Evolutionary conservation across 2,329 filamentous ascomycete genomes (phyloP).

Genomic region (Neocatenulostroma microsporum): DNA sequence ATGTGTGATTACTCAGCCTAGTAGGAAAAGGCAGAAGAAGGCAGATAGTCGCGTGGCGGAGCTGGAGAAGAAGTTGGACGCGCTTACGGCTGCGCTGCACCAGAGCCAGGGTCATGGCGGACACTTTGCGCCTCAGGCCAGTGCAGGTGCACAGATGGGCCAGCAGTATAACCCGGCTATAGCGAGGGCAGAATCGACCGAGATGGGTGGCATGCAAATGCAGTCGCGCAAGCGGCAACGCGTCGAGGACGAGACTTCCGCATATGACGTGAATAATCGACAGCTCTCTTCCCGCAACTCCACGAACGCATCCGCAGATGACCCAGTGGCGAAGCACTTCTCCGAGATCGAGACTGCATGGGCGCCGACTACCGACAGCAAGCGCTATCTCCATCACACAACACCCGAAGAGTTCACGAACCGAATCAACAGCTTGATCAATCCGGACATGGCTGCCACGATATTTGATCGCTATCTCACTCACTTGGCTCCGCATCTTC

Average conservation of each 20-base stretch:
- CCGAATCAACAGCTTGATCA: conserved; percentile 42
- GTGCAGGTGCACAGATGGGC: conserved; percentile 10
- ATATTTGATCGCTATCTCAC: conserved; percentile 52
- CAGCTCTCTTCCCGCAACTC: conserved; percentile 5
- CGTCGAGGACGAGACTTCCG: conserved; percentile 13
- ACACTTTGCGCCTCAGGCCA: conserved; percentile 8
- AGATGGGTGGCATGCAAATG: conserved; percentile 1
- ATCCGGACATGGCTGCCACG: conserved; percentile 43
- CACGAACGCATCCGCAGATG: neutral
- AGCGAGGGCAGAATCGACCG: conserved; percentile 1
- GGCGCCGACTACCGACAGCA: conserved; percentile 15
- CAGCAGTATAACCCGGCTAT: conserved; percentile 4
- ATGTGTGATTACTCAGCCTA: conserved; percentile 69
- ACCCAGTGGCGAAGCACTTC: conserved; percentile 3
- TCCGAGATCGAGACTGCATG: conserved; percentile 11
- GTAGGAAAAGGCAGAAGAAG: conserved; percentile 80
- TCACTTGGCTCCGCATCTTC: conserved; percentile 49
- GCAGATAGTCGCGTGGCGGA: conserved; percentile 83
- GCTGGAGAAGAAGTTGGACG: conserved; percentile 88
- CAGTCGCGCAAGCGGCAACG: conserved; percentile 19
- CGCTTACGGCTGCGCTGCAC: conserved; percentile 70
- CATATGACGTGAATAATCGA: conserved; percentile 3
- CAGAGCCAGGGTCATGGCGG: conserved; percentile 39
- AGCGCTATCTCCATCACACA: conserved; percentile 18
- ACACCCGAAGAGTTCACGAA: conserved; percentile 24